Evolutionary conservation across 345 rosid genomes (phyloP).

Genomic region (Camelina laxa): DNA sequence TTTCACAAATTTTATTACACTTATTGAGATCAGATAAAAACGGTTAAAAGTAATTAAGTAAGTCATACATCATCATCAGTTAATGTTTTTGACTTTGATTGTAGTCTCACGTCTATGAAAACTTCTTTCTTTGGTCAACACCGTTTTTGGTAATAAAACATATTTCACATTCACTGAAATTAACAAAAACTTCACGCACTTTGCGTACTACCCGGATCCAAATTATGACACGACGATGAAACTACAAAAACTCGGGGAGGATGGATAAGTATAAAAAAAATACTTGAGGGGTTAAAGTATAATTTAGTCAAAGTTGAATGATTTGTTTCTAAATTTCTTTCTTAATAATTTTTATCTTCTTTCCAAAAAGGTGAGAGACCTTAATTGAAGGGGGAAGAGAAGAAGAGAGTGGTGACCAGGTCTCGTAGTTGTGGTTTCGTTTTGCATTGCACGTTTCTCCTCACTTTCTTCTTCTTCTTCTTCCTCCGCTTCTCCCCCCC

Average conservation of each 20-base stretch:
- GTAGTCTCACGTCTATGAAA: background rate
- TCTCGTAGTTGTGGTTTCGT: slow-evolving; percentile 38
- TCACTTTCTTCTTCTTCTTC: slow-evolving; percentile 28
- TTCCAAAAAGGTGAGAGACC: background rate
- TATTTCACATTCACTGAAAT: background rate
- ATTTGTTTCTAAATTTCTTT: background rate
- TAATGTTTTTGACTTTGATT: background rate
- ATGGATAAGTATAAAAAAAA: background rate
- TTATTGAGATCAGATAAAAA: background rate
- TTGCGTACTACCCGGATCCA: too few relatives aligned
- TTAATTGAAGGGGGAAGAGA: background rate
- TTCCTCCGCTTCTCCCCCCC: slow-evolving; percentile 12
- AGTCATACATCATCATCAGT: background rate
- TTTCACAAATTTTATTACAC: background rate
- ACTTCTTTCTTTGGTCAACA: background rate
- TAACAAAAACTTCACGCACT: too few relatives aligned
- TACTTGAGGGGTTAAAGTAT: background rate
- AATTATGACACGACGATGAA: too few relatives aligned
- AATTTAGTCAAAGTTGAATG: background rate
- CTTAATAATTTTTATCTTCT: too few relatives aligned
- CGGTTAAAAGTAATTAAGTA: background rate
- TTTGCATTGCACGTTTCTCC: slow-evolving; percentile 48
- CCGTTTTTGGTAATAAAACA: background rate
- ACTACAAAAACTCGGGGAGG: too few relatives aligned
- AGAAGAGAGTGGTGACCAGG: slow-evolving; percentile 37